Base-by-base conservation (phyloP, 1,284 basidiomycete genomes). In the Fomitopsis pinicola region DNA sequence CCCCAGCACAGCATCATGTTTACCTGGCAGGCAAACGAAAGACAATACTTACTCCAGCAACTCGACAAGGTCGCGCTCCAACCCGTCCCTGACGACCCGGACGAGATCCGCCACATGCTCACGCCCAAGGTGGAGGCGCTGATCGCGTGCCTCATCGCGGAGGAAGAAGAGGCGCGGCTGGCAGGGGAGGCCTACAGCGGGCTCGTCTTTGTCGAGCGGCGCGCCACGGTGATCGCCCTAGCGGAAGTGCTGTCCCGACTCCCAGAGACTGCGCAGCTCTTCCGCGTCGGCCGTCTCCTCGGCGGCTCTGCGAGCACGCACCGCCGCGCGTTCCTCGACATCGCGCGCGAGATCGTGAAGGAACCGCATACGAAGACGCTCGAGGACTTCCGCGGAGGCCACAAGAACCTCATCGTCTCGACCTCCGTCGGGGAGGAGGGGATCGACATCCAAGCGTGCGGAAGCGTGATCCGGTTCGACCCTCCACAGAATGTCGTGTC, bases 391-490 rank as follows among this genome's bases (percentile, higher is more conserved):
- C 80, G 82, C 57, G 78, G 80, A 1, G 89, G 91, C 1, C 82
- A 86, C 55, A 85, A 84, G 73, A 91, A 93, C 67, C 76, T 94
- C 0, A 82, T 94, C 59, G 72, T 94, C 2, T 87, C 90, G 0
- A 94, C 92, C 0, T 79, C 87, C 1, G 91, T 95, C 2, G 92
- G 91, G 0, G 93, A 95, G 68, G 92, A 94, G 71, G 92, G 92
- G 0, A 80, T 94, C 40, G 92, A 94, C 67, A 90, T 94, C 30
- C 90, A 89, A 67, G 86, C 87, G 10, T 92, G 89, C 66, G 84
- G 88, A 5, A 87, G 84, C 61, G 89, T 91, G 59, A 83, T 90
- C 57, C 82, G 89, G 30, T 91, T 88, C 83, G 87, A 92, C 65
- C 77, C 80, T 1, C 89, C 89, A 2, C 76, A 72, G 48, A 91